Conservation (phyloP, 768 basidiomycete species). For the Russula vinacea region DNA sequence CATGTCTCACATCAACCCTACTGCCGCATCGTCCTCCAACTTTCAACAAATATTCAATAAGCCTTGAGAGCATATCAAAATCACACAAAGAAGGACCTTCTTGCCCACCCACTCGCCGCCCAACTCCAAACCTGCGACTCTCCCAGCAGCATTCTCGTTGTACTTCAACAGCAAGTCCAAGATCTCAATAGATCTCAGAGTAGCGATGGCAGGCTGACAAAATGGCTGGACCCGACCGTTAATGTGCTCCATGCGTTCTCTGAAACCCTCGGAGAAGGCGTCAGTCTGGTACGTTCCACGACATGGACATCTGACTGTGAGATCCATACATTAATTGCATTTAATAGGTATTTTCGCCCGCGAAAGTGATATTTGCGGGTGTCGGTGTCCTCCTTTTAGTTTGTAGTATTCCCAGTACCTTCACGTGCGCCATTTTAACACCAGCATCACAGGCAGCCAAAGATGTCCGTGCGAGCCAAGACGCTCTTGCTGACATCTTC, state of each 20-base stretch:
- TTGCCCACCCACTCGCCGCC: neutral
- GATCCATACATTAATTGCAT: neutral
- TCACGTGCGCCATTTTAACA: neutral
- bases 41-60: neutral
- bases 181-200: neutral
- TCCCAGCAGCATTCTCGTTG: neutral
- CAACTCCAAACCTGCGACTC: neutral
- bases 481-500: neutral
- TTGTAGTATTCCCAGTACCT: neutral
- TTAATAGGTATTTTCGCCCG: neutral
- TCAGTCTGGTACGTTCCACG: neutral
- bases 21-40: neutral
- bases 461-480: neutral
- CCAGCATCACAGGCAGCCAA: neutral
- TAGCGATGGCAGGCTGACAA: neutral
- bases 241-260: neutral
- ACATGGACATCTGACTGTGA: too few relatives aligned
- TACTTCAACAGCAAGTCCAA: neutral
- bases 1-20: neutral
- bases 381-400: slow-evolving; percentile 1
- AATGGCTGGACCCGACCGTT: neutral
- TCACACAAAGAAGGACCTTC: neutral
- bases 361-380: neutral
- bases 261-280: neutral
- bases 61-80: neutral